A percentile compares a stretch with the other conserved stretches of the same genome.
Conservation (phyloP, 1,284 basidiomycete species). For the Sanguinoderma infundibulare region DNA sequence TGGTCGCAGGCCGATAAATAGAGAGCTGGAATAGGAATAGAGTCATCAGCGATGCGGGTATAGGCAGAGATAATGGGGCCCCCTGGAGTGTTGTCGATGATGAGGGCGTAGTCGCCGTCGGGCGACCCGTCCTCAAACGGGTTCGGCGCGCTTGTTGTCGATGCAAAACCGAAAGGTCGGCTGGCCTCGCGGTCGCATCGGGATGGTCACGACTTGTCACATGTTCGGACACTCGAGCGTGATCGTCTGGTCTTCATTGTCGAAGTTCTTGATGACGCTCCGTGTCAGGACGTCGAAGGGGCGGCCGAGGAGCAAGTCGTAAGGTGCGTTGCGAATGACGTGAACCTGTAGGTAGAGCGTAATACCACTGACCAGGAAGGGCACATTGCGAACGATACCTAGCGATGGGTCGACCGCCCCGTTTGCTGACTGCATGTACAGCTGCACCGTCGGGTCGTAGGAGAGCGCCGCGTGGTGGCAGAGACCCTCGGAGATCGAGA, state of each 20-base stretch:
- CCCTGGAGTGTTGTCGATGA: neutral
- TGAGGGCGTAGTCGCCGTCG: neutral
- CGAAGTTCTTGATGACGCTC: too few relatives aligned
- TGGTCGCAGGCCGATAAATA: too few relatives aligned
- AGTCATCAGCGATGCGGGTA: neutral
- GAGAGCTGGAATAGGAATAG: neutral
- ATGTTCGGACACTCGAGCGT: conserved; percentile 33
- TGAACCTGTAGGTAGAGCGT: conserved; percentile 26
- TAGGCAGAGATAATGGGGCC: neutral
- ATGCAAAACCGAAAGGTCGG: conserved; percentile 27
- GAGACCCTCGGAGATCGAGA: conserved; percentile 28
- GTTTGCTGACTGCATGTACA: conserved; percentile 33
- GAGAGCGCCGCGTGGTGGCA: conserved; percentile 16
- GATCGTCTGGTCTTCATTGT: too few relatives aligned
- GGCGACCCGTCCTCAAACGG: neutral
- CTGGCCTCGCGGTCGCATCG: conserved; percentile 1
- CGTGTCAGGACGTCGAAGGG: conserved; percentile 36
- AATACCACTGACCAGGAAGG: conserved; percentile 8
- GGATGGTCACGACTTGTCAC: too few relatives aligned
- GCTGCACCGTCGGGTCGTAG: conserved; percentile 22
- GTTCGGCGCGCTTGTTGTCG: conserved; percentile 2
- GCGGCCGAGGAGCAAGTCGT: conserved; percentile 36
- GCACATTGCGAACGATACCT: conserved; percentile 28
- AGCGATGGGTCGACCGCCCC: conserved; percentile 26
- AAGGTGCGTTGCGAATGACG: conserved; percentile 33